Evolutionary conservation across 345 rosid genomes (phyloP).

Genomic region (Trapa incisa): DNA sequence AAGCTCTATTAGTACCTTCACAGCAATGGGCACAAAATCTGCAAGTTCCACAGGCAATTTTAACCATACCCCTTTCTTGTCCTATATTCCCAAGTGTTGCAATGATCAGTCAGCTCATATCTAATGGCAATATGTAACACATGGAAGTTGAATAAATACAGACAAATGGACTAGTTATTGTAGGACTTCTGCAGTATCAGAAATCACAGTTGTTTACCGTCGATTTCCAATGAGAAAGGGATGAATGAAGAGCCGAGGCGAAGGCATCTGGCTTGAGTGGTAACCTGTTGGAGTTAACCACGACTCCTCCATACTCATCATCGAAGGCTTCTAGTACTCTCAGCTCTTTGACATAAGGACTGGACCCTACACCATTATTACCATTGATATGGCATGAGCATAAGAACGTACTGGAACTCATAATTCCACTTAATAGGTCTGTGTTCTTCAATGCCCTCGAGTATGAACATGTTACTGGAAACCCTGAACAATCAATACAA

Average conservation of each 20-base stretch:
- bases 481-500: constrained; percentile 15
- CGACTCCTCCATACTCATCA: constrained; percentile 76
- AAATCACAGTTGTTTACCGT: constrained; percentile 22
- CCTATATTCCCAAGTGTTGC: constrained; percentile 24
- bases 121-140: too few species aligned
- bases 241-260: constrained; percentile 35
- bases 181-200: not conserved
- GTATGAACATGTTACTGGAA: constrained; percentile 20
- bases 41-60: constrained; percentile 56
- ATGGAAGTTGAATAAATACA: too few species aligned
- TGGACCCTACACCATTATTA: constrained; percentile 21
- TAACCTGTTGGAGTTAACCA: constrained; percentile 52
- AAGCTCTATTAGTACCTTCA: constrained; percentile 33
- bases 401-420: constrained; percentile 22
- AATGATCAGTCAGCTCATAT: too few species aligned
- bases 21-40: constrained; percentile 72
- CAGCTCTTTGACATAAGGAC: constrained; percentile 21
- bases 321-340: constrained; percentile 43
- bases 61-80: constrained; percentile 84
- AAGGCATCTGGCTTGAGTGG: constrained; percentile 42
- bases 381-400: constrained; percentile 25
- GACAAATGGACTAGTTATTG: not conserved
- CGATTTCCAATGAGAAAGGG: constrained; percentile 55
- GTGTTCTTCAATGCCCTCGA: constrained; percentile 26
- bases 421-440: constrained; percentile 21